phyloP scores from a whole-genome alignment of 2,329 filamentous ascomycete genomes.

The Fusarium musae region DNA sequence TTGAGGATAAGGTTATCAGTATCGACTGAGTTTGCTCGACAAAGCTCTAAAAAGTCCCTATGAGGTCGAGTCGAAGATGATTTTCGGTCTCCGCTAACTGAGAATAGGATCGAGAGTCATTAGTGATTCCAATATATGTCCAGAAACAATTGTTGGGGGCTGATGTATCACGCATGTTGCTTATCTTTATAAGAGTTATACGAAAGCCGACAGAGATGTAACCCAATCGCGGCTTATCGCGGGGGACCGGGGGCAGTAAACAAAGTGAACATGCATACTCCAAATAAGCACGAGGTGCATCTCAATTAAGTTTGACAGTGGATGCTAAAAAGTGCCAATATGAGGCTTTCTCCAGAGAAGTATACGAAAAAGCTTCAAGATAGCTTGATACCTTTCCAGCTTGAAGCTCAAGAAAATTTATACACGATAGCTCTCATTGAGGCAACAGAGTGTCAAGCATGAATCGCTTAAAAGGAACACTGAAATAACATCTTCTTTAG shows the following conservation, averaged over 20 bases:
- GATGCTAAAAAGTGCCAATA: not conserved
- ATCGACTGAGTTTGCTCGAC: not conserved
- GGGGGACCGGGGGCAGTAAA: not conserved
- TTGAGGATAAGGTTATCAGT: not conserved
- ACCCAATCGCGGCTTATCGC: not conserved
- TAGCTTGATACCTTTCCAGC: no score
- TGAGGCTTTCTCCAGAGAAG: not conserved
- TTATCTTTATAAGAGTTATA: not conserved
- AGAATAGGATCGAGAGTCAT: not conserved
- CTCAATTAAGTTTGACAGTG: not conserved
- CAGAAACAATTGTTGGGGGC: not conserved
- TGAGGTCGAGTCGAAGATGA: not conserved
- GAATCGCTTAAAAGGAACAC: no score
- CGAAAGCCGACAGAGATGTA: not conserved
- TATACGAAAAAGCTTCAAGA: not conserved
- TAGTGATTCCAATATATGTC: not conserved
- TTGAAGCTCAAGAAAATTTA: no score
- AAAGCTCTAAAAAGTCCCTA: no score
- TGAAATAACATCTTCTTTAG: not conserved
- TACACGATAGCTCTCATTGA: not conserved
- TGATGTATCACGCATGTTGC: not conserved
- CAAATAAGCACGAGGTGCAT: not conserved
- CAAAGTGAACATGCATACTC: not conserved
- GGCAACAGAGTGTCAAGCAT: not conserved
- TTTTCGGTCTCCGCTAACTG: not conserved